A percentile compares a stretch with the other conserved stretches of the same genome.
Evolutionary conservation across 306 rosid genomes (phyloP).

Genomic region (Cicer cuneatum): DNA sequence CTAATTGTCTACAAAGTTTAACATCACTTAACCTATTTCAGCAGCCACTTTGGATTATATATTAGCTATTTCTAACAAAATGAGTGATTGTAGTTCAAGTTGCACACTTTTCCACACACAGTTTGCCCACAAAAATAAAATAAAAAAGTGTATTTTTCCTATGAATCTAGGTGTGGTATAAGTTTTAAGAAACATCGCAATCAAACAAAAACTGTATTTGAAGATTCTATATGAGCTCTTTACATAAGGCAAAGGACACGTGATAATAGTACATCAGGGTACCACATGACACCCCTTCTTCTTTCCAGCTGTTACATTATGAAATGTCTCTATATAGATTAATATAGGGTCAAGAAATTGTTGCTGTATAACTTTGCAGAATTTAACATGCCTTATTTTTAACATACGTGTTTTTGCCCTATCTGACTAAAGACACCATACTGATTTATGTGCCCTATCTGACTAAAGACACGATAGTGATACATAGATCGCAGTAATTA

Average conservation of each 20-base stretch:
- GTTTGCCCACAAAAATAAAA: not conserved
- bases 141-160: not conserved
- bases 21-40: not conserved
- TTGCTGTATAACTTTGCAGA: not conserved
- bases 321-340: constrained; percentile 2
- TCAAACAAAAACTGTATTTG: not conserved
- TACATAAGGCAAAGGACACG: constrained; percentile 25
- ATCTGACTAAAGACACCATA: too few species aligned
- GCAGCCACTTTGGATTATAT: constrained; percentile 12
- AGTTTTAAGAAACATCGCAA: constrained; percentile 40
- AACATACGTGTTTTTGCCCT: not conserved
- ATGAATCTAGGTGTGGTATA: constrained; percentile 5
- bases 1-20: not conserved
- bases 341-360: constrained; percentile 1
- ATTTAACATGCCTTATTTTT: constrained; percentile 14
- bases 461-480: too few species aligned
- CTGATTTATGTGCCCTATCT: too few species aligned
- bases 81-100: not conserved
- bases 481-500: too few species aligned
- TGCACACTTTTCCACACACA: constrained; percentile 11
- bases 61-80: not conserved
- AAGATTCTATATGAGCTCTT: constrained; percentile 20
- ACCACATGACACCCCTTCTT: constrained; percentile 24
- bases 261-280: constrained; percentile 18
- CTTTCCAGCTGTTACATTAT: constrained; percentile 21